phyloP scores from a whole-genome alignment of 2,329 filamentous ascomycete genomes.

The Xylariomycetidae sp. region DNA sequence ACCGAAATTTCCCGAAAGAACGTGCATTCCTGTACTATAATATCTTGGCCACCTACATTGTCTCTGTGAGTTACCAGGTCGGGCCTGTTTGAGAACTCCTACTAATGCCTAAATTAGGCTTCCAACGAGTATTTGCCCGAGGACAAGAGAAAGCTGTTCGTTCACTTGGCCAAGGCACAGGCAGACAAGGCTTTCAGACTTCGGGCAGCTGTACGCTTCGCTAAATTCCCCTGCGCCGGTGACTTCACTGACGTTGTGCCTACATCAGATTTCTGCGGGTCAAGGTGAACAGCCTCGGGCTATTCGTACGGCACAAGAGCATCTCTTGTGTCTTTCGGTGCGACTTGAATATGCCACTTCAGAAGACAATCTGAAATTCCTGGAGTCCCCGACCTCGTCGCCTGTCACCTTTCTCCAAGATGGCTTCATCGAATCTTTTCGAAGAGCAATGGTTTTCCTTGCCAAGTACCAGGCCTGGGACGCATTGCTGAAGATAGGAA shows the following conservation, averaged over 20 bases:
- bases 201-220: constrained; percentile 3
- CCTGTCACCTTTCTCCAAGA: constrained; percentile 1
- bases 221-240: constrained; percentile 7
- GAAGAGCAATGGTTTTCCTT: neutral
- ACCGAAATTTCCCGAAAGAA: constrained; percentile 44
- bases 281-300: neutral
- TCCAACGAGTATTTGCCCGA: constrained; percentile 29
- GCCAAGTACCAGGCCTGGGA: neutral
- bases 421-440: neutral
- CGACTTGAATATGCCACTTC: neutral
- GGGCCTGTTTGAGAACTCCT: no score
- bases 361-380: constrained; percentile 1
- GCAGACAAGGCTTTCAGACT: constrained; percentile 19
- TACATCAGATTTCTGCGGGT: neutral
- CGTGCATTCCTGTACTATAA: constrained; percentile 48
- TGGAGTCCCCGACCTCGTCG: neutral
- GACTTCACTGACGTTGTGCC: neutral
- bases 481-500: neutral
- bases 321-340: neutral
- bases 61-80: constrained; percentile 37
- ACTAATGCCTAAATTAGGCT: constrained; percentile 11
- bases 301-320: neutral
- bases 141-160: constrained; percentile 46
- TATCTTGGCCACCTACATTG: constrained; percentile 46
- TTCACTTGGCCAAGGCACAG: constrained; percentile 35